Evolutionary conservation across 2,329 filamentous ascomycete species (phyloP), one percentile per base, ranked within the genome.

Genomic region (Sphaerostilbella broomeana): DNA sequence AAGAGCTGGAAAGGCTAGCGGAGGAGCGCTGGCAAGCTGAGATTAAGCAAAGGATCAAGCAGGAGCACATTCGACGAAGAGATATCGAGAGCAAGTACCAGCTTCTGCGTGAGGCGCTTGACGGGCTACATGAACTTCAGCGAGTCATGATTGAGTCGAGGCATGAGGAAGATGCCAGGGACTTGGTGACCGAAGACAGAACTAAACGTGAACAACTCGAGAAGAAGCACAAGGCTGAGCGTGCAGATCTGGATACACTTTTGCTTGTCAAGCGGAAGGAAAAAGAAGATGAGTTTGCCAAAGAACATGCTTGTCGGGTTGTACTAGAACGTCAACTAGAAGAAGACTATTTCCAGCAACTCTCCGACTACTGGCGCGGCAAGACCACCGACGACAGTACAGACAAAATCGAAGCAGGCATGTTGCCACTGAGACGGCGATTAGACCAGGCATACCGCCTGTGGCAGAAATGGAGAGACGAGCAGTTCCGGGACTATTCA

Each of bases 241-340:
- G 59, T 2, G 52, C 50, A 1, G 51, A 58, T 3, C 40, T 67
- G 1, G 46, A 48, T 1, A 44, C 43, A 0, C 45, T 47, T 3
- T 52, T 56, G 0, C 47, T 51, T 6, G 50, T 41, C 1, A 61
- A 57, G 32, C 42, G 70, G 6, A 42, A 47, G 3, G 53, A 58
- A 2, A 55, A 56, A 16, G 62, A 70, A 45, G 40, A 46, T 1
- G 40, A 44, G 3, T 59, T 71, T 37, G 44, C 59, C 5, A 46
- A 47, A 5, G 71, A 77, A 24, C 69, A 68, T 45, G 52, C 52
- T 5, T 44, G 51, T 4, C 66, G 71, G 1, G 56, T 63, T 1
- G 50, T 49, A 1, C 56, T 63, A 29, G 73, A 76, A 50, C 53
- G 52, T 8, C 52, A 50, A 6, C 55, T 71, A 5, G 70, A 75